Base-by-base conservation (phyloP, 345 rosid species). In the Sonneratia caseolaris region DNA sequence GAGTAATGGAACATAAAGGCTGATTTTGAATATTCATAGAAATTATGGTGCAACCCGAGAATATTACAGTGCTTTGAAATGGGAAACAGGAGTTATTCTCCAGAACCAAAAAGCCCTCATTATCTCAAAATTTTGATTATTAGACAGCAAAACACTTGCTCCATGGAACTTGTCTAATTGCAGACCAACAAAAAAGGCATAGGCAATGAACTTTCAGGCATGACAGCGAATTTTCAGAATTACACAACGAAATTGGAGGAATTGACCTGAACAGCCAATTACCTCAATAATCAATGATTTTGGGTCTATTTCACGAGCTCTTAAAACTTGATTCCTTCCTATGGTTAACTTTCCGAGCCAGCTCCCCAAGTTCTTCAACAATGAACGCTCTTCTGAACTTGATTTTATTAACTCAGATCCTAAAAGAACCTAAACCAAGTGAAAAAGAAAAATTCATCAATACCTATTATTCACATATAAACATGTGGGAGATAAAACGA, bases 261-360 rank as follows among this genome's bases (percentile, higher is more conserved):
- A 22, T 40, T 12, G 35, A 67, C 35, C 45, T 7, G 42, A 16
- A 38, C 57, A 45, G 43, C 61, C 45, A 72, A 45, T 16, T 74
- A 95, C 99, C 98, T 95, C 99, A 27, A 92, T 85, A 78, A 95
- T 90, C 94, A 95, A 82, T 68, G 92, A 92, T 82, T 95, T 95
- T 47, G 99, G 99, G 85, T 92, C 99, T 76, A 95, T 92, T 77
- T 92, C 97, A 51, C 98, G 97, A 18, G 96, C 98, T 85, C 94
- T 84, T 68, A 95, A 66, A 64, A 95, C 99, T 71, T 88, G 92
- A 79, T 95, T 95, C 79, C 98, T 87, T 70, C 99, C 99, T 42
- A 95, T 92, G 48, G 99, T 95, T 73, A 95, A 85, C 86, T 89
- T 95, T 75, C 99, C 99, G 49, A 95, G 96, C 99, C 99, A 95